phyloP scores from a whole-genome alignment of 2,329 filamentous ascomycete species.

The Cytospora mali region DNA sequence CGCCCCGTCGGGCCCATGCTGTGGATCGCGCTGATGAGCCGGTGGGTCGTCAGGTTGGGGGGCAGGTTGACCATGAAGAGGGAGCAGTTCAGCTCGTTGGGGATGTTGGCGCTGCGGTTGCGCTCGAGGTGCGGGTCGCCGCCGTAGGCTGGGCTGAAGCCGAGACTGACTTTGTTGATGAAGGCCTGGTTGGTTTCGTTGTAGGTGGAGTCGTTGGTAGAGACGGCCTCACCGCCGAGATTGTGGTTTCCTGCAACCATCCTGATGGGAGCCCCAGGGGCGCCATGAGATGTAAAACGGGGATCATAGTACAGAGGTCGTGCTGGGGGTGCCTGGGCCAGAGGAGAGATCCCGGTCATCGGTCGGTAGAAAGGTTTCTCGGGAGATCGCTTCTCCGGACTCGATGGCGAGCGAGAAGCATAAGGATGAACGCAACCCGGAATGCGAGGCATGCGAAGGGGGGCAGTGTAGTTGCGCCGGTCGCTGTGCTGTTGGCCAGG shows the following conservation, averaged over 20 bases:
- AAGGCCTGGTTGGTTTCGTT: not conserved
- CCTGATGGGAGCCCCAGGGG: not conserved
- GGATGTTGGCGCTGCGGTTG: constrained; percentile 46
- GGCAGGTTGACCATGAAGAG: constrained; percentile 58
- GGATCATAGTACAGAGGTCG: not conserved
- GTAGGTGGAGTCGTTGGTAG: not conserved
- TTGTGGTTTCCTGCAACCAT: not conserved
- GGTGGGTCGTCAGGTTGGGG: constrained; percentile 42
- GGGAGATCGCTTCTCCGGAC: not conserved
- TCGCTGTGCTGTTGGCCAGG: not conserved
- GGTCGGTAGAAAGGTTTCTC: not conserved
- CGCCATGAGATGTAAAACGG: not conserved
- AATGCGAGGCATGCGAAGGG: not conserved
- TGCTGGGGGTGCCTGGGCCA: not conserved
- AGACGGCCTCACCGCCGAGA: not conserved
- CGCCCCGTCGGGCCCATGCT: constrained; percentile 52
- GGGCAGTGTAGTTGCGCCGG: not conserved
- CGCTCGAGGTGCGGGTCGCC: constrained; percentile 41
- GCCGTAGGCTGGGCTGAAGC: constrained; percentile 42
- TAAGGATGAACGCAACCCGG: not conserved
- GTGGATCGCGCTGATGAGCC: constrained; percentile 49
- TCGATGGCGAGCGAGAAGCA: not conserved
- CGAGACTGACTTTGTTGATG: constrained; percentile 16
- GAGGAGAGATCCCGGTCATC: not conserved
- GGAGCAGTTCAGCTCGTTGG: constrained; percentile 49